Evolutionary conservation across 129 eudicot species (phyloP).

Genomic region (Cynara cardunculus): DNA sequence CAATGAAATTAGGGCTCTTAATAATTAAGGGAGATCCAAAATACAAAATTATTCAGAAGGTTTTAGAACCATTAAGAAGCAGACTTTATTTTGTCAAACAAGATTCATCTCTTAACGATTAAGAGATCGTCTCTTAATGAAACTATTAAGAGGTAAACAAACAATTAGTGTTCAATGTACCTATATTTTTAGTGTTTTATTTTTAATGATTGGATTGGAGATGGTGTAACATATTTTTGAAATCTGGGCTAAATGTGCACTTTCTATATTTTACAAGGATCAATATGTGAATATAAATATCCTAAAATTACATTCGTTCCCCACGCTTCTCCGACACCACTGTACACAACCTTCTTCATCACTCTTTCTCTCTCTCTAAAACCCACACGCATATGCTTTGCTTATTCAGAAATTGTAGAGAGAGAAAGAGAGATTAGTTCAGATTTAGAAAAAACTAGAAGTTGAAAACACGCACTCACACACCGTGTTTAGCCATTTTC

Average conservation of each 20-base stretch:
- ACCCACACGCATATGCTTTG: constrained; percentile 5
- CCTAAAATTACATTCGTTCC: neutral
- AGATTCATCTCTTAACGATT: too few relatives aligned
- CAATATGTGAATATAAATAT: neutral
- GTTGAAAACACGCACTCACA: neutral
- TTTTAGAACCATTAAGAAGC: too few relatives aligned
- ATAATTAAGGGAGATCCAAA: too few relatives aligned
- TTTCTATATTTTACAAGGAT: neutral
- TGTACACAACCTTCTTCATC: constrained; percentile 6
- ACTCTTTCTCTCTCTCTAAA: constrained; percentile 14
- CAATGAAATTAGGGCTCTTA: too few relatives aligned
- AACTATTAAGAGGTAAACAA: too few relatives aligned
- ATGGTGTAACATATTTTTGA: neutral
- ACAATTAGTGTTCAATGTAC: too few relatives aligned
- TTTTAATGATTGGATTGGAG: too few relatives aligned
- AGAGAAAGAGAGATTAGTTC: neutral
- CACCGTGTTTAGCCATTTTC: constrained; percentile 3
- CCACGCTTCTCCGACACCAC: constrained; percentile 4
- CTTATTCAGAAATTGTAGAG: neutral
- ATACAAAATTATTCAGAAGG: too few relatives aligned
- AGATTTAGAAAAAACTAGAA: neutral
- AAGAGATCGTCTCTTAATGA: too few relatives aligned
- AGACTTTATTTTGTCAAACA: too few relatives aligned
- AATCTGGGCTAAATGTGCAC: neutral
- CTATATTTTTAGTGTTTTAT: too few relatives aligned